phyloP scores from a whole-genome alignment of 139 green algal genomes.

The Chlorella sp. region DNA sequence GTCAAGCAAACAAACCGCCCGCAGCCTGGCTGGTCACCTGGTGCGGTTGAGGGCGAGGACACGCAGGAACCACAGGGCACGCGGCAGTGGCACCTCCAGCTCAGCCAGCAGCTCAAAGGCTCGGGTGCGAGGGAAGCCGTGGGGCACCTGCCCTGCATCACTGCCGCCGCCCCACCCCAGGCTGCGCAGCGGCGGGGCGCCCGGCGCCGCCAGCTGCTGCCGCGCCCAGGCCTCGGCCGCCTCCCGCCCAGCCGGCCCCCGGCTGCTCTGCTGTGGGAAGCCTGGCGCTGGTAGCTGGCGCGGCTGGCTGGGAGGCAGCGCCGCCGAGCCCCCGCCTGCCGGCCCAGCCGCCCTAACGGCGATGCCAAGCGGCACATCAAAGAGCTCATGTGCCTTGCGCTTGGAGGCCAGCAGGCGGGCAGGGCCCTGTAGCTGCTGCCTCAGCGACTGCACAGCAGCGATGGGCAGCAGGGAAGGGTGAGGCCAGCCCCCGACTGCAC shows the following conservation, averaged over 20 bases:
- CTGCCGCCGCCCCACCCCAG: background rate
- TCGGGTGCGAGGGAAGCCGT: background rate
- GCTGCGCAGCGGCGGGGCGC: slow-evolving; percentile 1
- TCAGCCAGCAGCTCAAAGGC: slow-evolving; percentile 40
- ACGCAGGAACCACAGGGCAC: slow-evolving; percentile 48
- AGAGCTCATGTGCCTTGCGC: slow-evolving; percentile 19
- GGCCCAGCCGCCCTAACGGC: background rate
- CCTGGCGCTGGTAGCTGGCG: background rate
- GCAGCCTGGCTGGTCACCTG: background rate
- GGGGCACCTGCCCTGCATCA: slow-evolving; percentile 1
- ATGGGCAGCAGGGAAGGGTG: background rate
- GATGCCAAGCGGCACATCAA: slow-evolving; percentile 4
- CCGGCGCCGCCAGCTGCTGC: slow-evolving; percentile 18
- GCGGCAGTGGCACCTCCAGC: slow-evolving; percentile 31
- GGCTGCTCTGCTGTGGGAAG: slow-evolving; percentile 27
- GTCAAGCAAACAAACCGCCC: too few relatives aligned
- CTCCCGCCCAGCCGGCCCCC: background rate
- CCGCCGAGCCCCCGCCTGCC: background rate
- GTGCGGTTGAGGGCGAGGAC: slow-evolving; percentile 33
- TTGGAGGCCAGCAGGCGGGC: slow-evolving; percentile 12
- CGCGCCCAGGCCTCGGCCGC: slow-evolving; percentile 13
- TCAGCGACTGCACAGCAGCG: slow-evolving; percentile 8
- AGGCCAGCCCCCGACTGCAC: background rate
- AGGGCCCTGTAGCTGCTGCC: slow-evolving; percentile 14
- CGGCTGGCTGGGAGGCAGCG: background rate